Conservation (phyloP, 2,329 filamentous ascomycete species). For the Phialophora expanda region DNA sequence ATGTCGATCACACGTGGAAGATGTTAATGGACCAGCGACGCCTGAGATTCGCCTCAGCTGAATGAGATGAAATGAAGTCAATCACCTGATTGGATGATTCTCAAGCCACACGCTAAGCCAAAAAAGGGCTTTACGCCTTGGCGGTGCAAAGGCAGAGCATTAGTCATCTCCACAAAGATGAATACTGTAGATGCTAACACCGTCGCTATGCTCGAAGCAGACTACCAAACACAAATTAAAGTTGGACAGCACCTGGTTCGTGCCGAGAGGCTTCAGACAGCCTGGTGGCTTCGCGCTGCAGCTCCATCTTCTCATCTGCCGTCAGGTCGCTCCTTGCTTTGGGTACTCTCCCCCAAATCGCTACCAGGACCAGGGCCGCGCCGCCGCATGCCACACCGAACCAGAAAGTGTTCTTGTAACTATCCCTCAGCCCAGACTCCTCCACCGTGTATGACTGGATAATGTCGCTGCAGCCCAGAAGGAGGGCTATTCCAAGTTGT, state of each 20-base stretch:
- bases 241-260: background rate
- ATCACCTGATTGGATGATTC: background rate
- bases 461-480: conserved; percentile 73
- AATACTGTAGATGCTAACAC: too few species aligned
- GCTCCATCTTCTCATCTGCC: conserved; percentile 58
- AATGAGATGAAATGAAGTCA: background rate
- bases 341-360: conserved; percentile 59
- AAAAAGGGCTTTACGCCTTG: background rate
- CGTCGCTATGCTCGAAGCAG: background rate
- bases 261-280: conserved; percentile 15
- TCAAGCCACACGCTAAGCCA: background rate
- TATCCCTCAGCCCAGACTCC: conserved; percentile 51
- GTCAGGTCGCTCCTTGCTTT: conserved; percentile 64
- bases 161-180: background rate
- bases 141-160: background rate
- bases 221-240: background rate
- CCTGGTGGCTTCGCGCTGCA: conserved; percentile 36
- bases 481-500: conserved; percentile 73
- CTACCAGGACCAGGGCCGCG: conserved; percentile 59
- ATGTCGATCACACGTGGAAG: background rate
- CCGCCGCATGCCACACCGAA: conserved; percentile 64
- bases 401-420: conserved; percentile 64
- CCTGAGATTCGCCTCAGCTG: background rate
- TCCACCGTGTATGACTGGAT: conserved; percentile 55
- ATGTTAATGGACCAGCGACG: background rate